Percentiles rank a stretch among this genome's conserved stretches.
These are phyloP conservation scores for Nephelium lappaceum DNA, from an alignment of 345 rosid species.

Conservation along the genomic window DNA sequence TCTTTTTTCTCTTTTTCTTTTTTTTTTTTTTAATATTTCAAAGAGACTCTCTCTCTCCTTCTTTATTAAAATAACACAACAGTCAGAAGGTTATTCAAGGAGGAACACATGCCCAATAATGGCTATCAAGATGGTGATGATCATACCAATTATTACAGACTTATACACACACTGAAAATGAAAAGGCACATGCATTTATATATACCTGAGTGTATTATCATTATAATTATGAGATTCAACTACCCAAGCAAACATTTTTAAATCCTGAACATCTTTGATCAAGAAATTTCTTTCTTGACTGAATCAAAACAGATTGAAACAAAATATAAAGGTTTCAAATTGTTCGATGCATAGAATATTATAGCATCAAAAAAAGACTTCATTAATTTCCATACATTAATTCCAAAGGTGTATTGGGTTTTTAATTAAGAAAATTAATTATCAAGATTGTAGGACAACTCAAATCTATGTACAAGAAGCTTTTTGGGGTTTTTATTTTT, in stretches of 20 bases:
- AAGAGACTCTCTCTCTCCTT: too few species aligned
- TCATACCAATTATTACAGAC: conserved; percentile 32
- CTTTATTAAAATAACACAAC: not conserved
- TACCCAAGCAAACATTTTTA: not conserved
- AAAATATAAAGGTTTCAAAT: not conserved
- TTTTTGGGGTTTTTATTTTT: too few species aligned
- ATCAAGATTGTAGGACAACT: too few species aligned
- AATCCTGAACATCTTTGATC: not conserved
- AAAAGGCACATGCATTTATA: not conserved
- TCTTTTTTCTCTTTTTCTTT: too few species aligned
- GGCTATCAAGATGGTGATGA: conserved; percentile 28
- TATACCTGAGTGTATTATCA: not conserved
- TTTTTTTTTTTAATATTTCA: too few species aligned
- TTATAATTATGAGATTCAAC: conserved; percentile 13
- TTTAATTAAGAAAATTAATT: too few species aligned
- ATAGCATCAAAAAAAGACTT: not conserved
- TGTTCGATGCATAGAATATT: conserved; percentile 3
- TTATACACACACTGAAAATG: conserved; percentile 1
- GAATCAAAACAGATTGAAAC: not conserved
- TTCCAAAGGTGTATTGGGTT: too few species aligned
- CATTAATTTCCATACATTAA: not conserved
- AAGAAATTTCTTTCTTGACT: conserved; percentile 11
- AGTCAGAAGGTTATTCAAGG: conserved; percentile 14
- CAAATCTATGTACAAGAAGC: too few species aligned
- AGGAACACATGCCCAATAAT: conserved; percentile 38